Evolutionary conservation across 345 rosid species (phyloP).

Genomic region (rapeseed (Brassica napus)): DNA sequence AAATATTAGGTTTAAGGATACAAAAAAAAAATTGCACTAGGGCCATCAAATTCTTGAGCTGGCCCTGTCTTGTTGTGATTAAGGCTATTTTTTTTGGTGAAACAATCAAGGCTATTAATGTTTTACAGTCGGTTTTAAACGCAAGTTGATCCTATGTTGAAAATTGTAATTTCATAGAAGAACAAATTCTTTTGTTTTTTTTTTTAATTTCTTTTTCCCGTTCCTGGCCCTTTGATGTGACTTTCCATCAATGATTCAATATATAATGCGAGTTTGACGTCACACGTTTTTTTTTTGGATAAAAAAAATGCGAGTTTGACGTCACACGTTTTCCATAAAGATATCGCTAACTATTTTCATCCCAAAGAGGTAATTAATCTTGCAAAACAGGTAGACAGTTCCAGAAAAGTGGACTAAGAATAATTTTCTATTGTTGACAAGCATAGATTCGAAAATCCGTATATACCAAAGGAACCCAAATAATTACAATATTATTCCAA

Average conservation of each 20-base stretch:
- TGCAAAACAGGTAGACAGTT: conserved; percentile 1
- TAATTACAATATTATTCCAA: conserved; percentile 22
- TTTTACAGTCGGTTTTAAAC: not conserved
- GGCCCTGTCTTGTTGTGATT: not conserved
- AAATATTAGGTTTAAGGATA: too few species aligned
- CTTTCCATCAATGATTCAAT: conserved; percentile 1
- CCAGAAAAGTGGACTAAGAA: not conserved
- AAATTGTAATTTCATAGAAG: not conserved
- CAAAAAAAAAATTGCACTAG: too few species aligned
- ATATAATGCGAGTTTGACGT: conserved; percentile 1
- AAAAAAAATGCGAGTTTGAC: not conserved
- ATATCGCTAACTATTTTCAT: conserved; percentile 4
- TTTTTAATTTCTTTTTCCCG: not conserved
- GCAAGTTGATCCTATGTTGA: not conserved
- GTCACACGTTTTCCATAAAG: not conserved
- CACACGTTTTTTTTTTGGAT: not conserved
- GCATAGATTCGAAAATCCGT: not conserved
- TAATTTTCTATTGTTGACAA: not conserved
- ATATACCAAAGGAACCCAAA: conserved; percentile 12
- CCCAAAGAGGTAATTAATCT: conserved; percentile 16
- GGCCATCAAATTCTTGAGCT: too few species aligned
- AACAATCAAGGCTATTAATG: not conserved
- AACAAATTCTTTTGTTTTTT: not conserved
- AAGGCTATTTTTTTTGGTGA: not conserved
- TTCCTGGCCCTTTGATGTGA: conserved; percentile 1